A percentile compares a stretch with the other conserved stretches of the same genome.
Evolutionary conservation across 495 filamentous ascomycete species (phyloP).

Genomic region (Penicillium goetzii): DNA sequence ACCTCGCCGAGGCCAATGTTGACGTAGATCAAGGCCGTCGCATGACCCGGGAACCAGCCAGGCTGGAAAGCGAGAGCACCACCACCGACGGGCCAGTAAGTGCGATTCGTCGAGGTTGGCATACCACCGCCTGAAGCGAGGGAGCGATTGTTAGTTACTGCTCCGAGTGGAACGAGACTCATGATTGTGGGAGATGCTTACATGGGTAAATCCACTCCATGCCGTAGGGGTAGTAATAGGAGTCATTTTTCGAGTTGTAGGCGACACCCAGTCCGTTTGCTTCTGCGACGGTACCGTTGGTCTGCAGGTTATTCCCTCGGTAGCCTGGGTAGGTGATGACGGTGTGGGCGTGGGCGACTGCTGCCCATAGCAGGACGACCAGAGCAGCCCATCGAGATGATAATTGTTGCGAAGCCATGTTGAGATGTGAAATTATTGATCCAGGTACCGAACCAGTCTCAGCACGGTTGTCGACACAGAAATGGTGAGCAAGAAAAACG

Average conservation of each 20-base stretch:
- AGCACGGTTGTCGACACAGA: neutral
- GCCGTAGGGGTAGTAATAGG: constrained; percentile 73
- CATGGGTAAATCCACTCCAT: constrained; percentile 99
- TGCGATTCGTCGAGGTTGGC: constrained; percentile 76
- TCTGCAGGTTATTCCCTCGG: constrained; percentile 89
- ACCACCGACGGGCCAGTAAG: constrained; percentile 86
- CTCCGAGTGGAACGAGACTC: neutral
- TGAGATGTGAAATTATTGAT: constrained; percentile 23
- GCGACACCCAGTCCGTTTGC: constrained; percentile 51
- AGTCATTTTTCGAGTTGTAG: constrained; percentile 43
- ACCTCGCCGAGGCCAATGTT: constrained; percentile 87
- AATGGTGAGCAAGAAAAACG: constrained; percentile 4
- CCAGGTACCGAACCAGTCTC: neutral
- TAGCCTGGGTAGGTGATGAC: constrained; percentile 92
- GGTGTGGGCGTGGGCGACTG: constrained; percentile 73
- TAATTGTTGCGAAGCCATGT: constrained; percentile 37
- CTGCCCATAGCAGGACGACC: constrained; percentile 52
- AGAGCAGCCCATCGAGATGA: constrained; percentile 55
- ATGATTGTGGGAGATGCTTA: constrained; percentile 51
- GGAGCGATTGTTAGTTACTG: constrained; percentile 12
- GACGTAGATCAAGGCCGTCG: constrained; percentile 84
- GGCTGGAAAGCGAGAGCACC: constrained; percentile 88
- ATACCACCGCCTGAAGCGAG: constrained; percentile 79
- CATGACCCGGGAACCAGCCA: constrained; percentile 93
- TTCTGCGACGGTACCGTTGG: constrained; percentile 62